Evolutionary conservation across 2,329 filamentous ascomycete species (phyloP).

Genomic region (Curvularia hawaiiensis): DNA sequence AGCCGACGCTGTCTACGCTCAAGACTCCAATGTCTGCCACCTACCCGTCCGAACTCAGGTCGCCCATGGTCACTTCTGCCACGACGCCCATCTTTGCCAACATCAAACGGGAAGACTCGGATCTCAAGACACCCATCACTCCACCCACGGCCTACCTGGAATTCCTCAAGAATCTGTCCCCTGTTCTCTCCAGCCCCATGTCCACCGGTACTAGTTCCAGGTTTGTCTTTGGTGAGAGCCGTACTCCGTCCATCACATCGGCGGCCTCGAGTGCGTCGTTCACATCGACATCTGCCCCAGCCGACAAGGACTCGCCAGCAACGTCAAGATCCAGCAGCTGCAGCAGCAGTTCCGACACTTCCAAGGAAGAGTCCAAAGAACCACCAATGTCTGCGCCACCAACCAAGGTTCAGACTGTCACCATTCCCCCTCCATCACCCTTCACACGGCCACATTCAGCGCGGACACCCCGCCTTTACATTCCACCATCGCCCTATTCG

Average conservation of each 20-base stretch:
- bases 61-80: conserved; percentile 63
- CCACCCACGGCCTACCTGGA: conserved; percentile 90
- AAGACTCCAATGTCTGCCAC: conserved; percentile 66
- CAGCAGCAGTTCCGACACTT: conserved; percentile 44
- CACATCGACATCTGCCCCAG: conserved; percentile 42
- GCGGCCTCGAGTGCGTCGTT: conserved; percentile 44
- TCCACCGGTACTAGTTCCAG: conserved; percentile 61
- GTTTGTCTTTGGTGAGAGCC: conserved; percentile 54
- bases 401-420: conserved; percentile 57
- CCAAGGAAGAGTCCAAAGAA: conserved; percentile 34
- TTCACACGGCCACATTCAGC: conserved; percentile 68
- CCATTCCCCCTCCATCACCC: conserved; percentile 64
- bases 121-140: conserved; percentile 82
- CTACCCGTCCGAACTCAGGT: conserved; percentile 60
- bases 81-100: conserved; percentile 53
- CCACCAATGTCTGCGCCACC: conserved; percentile 52
- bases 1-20: conserved; percentile 50
- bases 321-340: conserved; percentile 48
- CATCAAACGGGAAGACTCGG: conserved; percentile 68
- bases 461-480: conserved; percentile 68
- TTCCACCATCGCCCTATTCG: conserved; percentile 78
- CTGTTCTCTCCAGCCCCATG: conserved; percentile 71
- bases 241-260: conserved; percentile 47
- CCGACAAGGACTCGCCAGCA: conserved; percentile 40
- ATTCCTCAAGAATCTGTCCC: conserved; percentile 83